Evolutionary conservation across 805 yeast genomes (phyloP).

Genomic region (Millerozyma miso): DNA sequence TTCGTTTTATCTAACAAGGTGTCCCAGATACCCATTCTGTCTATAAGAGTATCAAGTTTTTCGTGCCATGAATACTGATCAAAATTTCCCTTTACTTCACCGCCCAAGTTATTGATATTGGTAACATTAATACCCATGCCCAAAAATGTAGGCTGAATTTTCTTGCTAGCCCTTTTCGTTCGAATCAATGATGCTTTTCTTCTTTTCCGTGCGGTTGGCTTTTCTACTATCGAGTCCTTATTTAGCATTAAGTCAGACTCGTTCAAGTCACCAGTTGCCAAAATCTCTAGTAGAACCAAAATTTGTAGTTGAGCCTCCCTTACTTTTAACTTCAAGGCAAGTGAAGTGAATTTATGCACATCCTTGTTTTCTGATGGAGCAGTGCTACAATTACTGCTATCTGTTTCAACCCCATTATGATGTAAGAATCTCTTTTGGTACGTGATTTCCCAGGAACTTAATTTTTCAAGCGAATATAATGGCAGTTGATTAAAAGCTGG

Average conservation of each 20-base stretch:
- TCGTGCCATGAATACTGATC: conserved; percentile 20
- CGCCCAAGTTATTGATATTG: background rate
- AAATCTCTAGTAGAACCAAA: conserved; percentile 43
- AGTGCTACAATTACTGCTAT: conserved; percentile 18
- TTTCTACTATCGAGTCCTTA: conserved; percentile 25
- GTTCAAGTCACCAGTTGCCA: conserved; percentile 30
- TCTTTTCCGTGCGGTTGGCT: conserved; percentile 10
- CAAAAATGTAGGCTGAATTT: conserved; percentile 40
- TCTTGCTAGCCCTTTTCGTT: conserved; percentile 14
- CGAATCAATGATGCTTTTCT: conserved; percentile 18
- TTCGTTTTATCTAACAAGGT: conserved; percentile 34
- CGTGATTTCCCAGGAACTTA: conserved; percentile 6
- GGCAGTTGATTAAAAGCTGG: background rate
- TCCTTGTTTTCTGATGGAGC: conserved; percentile 7
- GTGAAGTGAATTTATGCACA: conserved; percentile 19
- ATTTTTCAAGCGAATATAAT: conserved; percentile 2
- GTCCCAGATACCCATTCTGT: conserved; percentile 53
- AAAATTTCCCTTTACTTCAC: conserved; percentile 3
- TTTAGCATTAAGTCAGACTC: conserved; percentile 31
- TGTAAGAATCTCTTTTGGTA: conserved; percentile 5
- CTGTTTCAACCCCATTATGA: conserved; percentile 13
- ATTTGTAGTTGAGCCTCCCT: conserved; percentile 57
- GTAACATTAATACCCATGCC: conserved; percentile 32
- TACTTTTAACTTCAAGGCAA: conserved; percentile 39
- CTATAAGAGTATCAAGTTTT: conserved; percentile 42